A percentile compares a stretch with the other conserved stretches of the same genome.
Evolutionary conservation across 805 yeast genomes (phyloP).

Genomic region (Pichia ethanolica): DNA sequence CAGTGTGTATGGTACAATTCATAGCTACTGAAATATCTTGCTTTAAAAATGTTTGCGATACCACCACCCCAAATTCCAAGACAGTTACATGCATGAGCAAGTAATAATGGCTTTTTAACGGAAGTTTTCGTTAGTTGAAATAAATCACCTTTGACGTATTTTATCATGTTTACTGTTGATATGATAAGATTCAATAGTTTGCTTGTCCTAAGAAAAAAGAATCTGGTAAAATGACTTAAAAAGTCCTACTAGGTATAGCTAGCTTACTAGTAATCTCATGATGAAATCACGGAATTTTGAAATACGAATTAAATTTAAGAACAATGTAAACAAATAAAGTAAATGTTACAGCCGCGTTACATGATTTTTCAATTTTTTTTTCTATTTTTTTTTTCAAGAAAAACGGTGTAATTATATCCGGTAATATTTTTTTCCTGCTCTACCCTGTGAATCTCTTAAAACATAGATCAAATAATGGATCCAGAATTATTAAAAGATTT

Average conservation of each 20-base stretch:
- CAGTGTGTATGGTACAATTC: constrained; percentile 40
- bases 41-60: constrained; percentile 53
- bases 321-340: not conserved
- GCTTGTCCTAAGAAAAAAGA: not conserved
- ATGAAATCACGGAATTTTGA: too few species aligned
- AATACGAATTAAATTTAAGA: too few species aligned
- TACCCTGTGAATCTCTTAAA: too few species aligned
- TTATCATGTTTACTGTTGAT: constrained; percentile 12
- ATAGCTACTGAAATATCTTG: constrained; percentile 51
- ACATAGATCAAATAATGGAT: constrained; percentile 6
- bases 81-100: constrained; percentile 79
- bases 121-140: constrained; percentile 30
- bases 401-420: too few species aligned
- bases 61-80: constrained; percentile 85
- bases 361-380: too few species aligned
- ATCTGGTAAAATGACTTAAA: too few species aligned
- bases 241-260: too few species aligned
- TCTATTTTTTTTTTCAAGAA: too few species aligned
- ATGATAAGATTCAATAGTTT: not conserved
- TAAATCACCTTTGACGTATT: constrained; percentile 51
- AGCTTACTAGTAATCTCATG: too few species aligned
- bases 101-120: constrained; percentile 31
- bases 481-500: constrained; percentile 14
- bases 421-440: too few species aligned
- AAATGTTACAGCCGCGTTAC: too few species aligned